phyloP scores from a whole-genome alignment of 495 filamentous ascomycete species.

The Penicillium turbatum region DNA sequence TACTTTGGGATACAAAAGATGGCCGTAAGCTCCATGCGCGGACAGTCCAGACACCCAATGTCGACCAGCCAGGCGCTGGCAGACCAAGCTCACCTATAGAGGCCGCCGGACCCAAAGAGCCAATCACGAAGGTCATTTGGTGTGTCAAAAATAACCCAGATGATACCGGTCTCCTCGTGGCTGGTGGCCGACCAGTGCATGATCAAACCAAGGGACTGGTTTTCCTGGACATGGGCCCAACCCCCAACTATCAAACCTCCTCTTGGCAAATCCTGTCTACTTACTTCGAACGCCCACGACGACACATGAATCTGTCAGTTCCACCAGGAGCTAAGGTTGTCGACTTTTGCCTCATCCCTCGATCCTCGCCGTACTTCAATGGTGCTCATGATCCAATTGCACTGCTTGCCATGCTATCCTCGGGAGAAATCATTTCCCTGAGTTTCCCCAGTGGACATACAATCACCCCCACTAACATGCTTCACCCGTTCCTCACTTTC shows the following conservation, averaged over 20 bases:
- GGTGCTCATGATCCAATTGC: slow-evolving; percentile 88
- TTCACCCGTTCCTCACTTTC: slow-evolving; percentile 76
- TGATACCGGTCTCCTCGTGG: slow-evolving; percentile 83
- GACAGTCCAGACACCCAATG: slow-evolving; percentile 65
- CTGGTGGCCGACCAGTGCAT: slow-evolving; percentile 66
- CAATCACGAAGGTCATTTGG: slow-evolving; percentile 76
- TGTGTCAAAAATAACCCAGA: slow-evolving; percentile 89
- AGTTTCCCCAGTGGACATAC: slow-evolving; percentile 89
- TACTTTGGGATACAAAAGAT: slow-evolving; percentile 93
- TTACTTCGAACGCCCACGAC: slow-evolving; percentile 70
- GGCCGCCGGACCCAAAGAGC: slow-evolving; percentile 56
- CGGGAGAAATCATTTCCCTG: slow-evolving; percentile 82
- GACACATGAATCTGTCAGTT: slow-evolving; percentile 63
- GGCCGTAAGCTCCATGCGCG: slow-evolving; percentile 80
- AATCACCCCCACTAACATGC: slow-evolving; percentile 83
- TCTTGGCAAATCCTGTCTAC: slow-evolving; percentile 75
- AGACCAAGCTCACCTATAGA: slow-evolving; percentile 36
- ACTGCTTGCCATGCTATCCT: slow-evolving; percentile 69
- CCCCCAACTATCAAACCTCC: slow-evolving; percentile 85
- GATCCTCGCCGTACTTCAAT: slow-evolving; percentile 74
- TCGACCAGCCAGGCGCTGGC: slow-evolving; percentile 58
- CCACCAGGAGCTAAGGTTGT: slow-evolving; percentile 74
- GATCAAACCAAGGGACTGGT: slow-evolving; percentile 69
- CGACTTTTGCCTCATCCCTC: slow-evolving; percentile 81
- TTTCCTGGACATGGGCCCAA: slow-evolving; percentile 82